Conservation (phyloP, 2,329 filamentous ascomycete species). For the Trichoderma sp. region DNA sequence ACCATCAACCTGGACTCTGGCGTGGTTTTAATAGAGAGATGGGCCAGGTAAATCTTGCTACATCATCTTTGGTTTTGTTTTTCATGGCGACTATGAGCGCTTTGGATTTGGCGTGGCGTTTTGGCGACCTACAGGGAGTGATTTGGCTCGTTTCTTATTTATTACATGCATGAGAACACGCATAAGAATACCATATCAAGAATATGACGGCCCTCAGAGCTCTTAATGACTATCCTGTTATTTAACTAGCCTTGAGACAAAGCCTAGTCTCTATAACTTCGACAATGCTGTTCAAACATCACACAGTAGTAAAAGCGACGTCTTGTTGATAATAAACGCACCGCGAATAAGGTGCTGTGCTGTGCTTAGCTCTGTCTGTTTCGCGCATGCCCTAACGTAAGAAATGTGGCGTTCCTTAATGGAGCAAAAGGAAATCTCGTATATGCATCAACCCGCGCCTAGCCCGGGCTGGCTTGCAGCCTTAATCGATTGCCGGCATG, state of each 20-base stretch:
- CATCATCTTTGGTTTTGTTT: background rate
- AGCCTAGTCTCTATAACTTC: background rate
- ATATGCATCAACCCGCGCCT: constrained; percentile 30
- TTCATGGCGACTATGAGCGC: background rate
- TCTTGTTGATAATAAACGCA: background rate
- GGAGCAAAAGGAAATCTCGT: constrained; percentile 23
- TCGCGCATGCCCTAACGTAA: background rate
- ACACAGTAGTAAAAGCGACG: background rate
- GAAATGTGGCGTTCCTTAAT: constrained; percentile 11
- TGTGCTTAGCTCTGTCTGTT: background rate
- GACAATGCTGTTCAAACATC: background rate
- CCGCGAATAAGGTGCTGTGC: background rate
- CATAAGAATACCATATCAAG: background rate
- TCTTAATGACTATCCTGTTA: background rate
- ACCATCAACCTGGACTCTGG: constrained; percentile 90
- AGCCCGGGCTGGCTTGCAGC: constrained; percentile 24
- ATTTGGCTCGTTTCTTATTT: constrained; percentile 1
- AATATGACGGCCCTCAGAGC: background rate
- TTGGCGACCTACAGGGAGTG: constrained; percentile 3
- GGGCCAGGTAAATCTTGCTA: background rate
- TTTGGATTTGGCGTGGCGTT: constrained; percentile 26
- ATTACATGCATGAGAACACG: background rate
- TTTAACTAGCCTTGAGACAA: background rate
- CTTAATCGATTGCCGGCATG: constrained; percentile 4
- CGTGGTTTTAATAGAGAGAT: constrained; percentile 73